Evolutionary conservation across 2,329 filamentous ascomycete genomes (phyloP).

Genomic region (Venturia pyrina): DNA sequence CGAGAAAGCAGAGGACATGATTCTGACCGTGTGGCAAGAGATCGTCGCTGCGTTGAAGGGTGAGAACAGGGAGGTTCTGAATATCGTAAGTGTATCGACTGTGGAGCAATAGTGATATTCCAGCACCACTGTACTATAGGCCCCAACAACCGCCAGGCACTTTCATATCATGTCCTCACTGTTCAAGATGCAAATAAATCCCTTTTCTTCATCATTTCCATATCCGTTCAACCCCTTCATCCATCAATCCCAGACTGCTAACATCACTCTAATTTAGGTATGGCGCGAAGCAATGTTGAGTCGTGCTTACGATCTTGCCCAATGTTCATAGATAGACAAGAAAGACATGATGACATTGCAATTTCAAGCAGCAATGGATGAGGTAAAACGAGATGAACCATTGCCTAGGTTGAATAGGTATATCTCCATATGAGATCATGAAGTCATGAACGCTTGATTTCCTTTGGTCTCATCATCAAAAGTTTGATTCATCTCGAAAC

Average conservation of each 20-base stretch:
- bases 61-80: neutral
- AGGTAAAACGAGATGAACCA: too few relatives aligned
- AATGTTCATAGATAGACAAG: too few relatives aligned
- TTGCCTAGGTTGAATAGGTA: too few relatives aligned
- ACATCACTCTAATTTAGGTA: neutral
- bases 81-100: neutral
- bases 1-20: neutral
- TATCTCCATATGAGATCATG: neutral
- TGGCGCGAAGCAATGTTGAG: neutral
- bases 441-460: neutral
- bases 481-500: neutral
- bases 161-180: neutral
- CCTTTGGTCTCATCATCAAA: neutral
- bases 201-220: neutral
- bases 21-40: constrained; percentile 4
- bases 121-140: neutral
- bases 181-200: neutral
- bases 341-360: too few relatives aligned
- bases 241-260: neutral
- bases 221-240: neutral
- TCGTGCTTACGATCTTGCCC: neutral
- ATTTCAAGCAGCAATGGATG: too few relatives aligned
- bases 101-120: neutral
- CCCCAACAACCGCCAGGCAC: neutral
- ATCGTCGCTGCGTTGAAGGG: neutral